Base-by-base conservation (phyloP, 257 asterid species). In the Solanum virginianum region DNA sequence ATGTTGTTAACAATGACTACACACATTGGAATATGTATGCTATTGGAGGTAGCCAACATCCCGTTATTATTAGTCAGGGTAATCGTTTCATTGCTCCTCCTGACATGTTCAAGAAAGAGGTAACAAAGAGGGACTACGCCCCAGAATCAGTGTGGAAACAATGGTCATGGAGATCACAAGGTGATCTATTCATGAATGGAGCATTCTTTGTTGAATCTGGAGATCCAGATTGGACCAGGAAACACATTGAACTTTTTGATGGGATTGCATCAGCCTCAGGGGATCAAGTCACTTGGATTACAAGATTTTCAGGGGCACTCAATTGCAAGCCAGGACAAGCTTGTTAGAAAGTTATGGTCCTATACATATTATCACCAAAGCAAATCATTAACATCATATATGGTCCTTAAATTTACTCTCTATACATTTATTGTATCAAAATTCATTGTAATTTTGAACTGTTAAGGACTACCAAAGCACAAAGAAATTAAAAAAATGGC, bases 1-100 rank as follows among this genome's bases (percentile, higher is more conserved):
- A 96, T 10, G 95, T 96, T 0, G 98, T 94, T 8, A 96, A 96
- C 91, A 96, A 96, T 8, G 99, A 96, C 85, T 96, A 96, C 86
- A 96, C 98, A 4, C 98, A 96, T 51, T 96, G 99, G 99, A 87
- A 90, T 10, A 96, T 93, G 99, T 96, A 96, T 36, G 99, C 99
- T 82, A 91, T 96, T 24, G 99, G 99, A 8, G 99, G 99, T 15
- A 96, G 99, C 84, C 84, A 80, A 51, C 87, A 92, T 82, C 98
- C 99, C 1, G 92, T 92, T 22, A 92, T 96, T 26, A 90, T 96
- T 47, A 96, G 99, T 88, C 99, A 96, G 83, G 99, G 99, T 9
- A 96, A 96, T 80, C 87, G 99, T 11, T 96, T 87, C 90, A 91
- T 91, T 62, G 99, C 98, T 10, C 96, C 98, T 22, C 94, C 92